Conservation (phyloP, 2,329 filamentous ascomycete genomes). For the Colletotrichum sp. region DNA sequence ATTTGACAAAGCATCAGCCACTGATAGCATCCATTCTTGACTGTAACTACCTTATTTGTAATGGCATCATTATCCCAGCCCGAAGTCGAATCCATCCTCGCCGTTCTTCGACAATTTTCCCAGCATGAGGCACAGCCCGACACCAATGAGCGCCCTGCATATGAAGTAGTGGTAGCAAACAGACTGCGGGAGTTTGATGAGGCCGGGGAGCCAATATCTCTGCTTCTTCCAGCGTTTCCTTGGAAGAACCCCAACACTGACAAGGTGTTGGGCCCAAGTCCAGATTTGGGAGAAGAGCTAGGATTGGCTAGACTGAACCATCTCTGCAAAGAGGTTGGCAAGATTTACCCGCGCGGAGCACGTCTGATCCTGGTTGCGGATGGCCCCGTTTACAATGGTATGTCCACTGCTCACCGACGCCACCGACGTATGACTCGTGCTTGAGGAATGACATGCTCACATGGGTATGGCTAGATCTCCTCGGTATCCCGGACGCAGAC, state of each 20-base stretch:
- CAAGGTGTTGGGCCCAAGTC: background rate
- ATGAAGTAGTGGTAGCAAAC: background rate
- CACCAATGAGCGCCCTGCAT: background rate
- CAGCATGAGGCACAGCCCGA: background rate
- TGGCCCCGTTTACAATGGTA: background rate
- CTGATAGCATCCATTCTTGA: background rate
- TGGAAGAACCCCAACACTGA: background rate
- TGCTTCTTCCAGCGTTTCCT: background rate
- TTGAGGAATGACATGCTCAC: background rate
- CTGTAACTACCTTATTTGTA: background rate
- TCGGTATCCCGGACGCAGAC: background rate
- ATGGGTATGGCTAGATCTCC: background rate
- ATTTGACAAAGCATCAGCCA: background rate
- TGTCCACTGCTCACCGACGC: background rate
- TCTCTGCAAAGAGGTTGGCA: background rate
- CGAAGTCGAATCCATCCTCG: background rate
- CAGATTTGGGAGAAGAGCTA: background rate
- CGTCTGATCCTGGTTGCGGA: background rate
- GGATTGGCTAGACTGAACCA: background rate
- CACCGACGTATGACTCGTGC: background rate
- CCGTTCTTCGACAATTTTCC: background rate
- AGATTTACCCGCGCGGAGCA: background rate
- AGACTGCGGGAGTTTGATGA: background rate
- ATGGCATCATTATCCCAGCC: background rate
- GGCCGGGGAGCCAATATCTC: background rate